These are phyloP conservation scores for Tulasnella sp. DNA, from an alignment of 768 basidiomycete genomes.

Conservation along the genomic window DNA sequence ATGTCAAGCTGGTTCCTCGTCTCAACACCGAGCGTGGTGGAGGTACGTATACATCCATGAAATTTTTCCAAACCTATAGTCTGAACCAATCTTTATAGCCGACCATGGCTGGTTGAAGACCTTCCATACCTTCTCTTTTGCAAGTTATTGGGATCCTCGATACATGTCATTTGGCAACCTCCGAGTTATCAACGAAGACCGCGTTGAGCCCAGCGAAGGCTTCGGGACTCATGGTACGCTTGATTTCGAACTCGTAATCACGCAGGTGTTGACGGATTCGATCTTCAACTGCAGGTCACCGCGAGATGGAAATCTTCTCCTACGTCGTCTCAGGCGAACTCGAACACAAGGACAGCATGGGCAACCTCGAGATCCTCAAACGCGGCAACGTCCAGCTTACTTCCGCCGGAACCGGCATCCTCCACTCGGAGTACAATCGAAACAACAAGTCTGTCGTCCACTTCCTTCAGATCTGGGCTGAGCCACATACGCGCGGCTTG, in stretches of 20 bases:
- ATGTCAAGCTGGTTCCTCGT: constrained; percentile 28
- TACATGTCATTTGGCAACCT: constrained; percentile 67
- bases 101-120: constrained; percentile 86
- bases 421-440: constrained; percentile 66
- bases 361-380: constrained; percentile 82
- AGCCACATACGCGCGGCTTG: constrained; percentile 50
- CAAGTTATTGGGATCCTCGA: constrained; percentile 60
- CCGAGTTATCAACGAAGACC: constrained; percentile 90
- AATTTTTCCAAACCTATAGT: constrained; percentile 43
- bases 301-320: constrained; percentile 87
- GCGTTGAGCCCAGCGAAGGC: constrained; percentile 67
- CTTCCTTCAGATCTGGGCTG: constrained; percentile 69
- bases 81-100: constrained; percentile 63
- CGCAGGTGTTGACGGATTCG: background rate
- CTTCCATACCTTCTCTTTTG: constrained; percentile 80
- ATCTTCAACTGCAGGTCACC: constrained; percentile 46
- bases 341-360: constrained; percentile 75
- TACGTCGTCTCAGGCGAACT: constrained; percentile 77
- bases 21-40: constrained; percentile 28
- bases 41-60: background rate
- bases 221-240: constrained; percentile 70
- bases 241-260: background rate
- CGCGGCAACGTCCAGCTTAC: constrained; percentile 90
- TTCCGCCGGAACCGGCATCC: constrained; percentile 86
- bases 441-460: constrained; percentile 46